Evolutionary conservation across 2,329 filamentous ascomycete genomes (phyloP), one percentile per base, ranked within the genome.

Genomic region (Penicillium expansum): DNA sequence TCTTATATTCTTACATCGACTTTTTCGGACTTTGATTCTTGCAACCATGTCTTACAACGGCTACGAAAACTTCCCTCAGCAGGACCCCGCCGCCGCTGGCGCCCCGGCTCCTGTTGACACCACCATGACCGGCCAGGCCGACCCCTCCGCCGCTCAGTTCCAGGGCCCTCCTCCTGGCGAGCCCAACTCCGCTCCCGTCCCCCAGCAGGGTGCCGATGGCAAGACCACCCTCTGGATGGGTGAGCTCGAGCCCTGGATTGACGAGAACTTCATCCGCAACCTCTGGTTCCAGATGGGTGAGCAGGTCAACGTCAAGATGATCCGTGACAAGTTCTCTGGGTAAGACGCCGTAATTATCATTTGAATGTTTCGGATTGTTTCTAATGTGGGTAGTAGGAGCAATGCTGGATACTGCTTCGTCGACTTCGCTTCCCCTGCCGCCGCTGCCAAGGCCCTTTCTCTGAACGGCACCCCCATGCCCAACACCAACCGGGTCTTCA

Each of bases 361-460:
- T 24, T 49, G 4, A 29, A 24, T 18, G 50, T 35, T 42, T 33
- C 61, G 63, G 64, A 55, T 58, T 59, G 62, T 68, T 71, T 69
- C 71, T 75, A 77, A 75, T 77, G 71, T 71, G 73, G 69, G 69
- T 74, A 71, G 62, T 74, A 80, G 80, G 72, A 96, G 91, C 69
- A 99, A 97, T 75, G 94, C 94, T 63, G 94, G 94, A 59, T 99
- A 99, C 80, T 99, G 93, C 80, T 99, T 99, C 76, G 92, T 97
- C 69, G 94, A 97, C 74, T 99, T 99, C 70, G 72, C 85, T 55
- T 88, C 82, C 66, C 83, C 92, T 10, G 91, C 92, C 38, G 90
- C 92, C 58, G 94, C 94, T 41, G 88, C 86, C 69, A 97, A 96
- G 82, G 94, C 94, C 37, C 84, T 99, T n/a, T 82, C 82, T 45